Base-by-base conservation (phyloP, 805 yeast genomes). In the Metschnikowia santaceciliae region DNA sequence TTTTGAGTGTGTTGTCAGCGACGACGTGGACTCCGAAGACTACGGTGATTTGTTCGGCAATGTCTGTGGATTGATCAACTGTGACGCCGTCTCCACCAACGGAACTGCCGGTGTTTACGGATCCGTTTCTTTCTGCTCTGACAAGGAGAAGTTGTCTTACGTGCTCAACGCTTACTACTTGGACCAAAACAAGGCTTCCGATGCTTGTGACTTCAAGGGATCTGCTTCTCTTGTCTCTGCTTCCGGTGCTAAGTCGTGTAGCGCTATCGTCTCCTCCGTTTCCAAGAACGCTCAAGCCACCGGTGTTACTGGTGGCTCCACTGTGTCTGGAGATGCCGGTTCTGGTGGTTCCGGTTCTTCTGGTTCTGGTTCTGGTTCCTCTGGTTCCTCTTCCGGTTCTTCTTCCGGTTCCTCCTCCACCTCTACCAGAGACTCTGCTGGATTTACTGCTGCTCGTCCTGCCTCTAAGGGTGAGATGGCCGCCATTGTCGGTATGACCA, bases 41-140 rank as follows among this genome's bases (percentile, higher is more conserved):
- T 87, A 86, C 66, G 74, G 77, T 50, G 81, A 76, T 39, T 70
- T 87, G 58, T 87, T 76, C 70, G 67, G 77, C 35, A 69, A 68
- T 51, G 76, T 86, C 40, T 87, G 95, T 71, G 79, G 77, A 56
- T 55, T 70, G 35, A 68, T 79, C 54, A 80, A 78, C 62, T 87
- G 95, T 72, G 67, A 69, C 38, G 89, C 82, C 61, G 84, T 87
- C 57, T 64, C 67, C 46, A 78, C 76, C 39, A 77, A 86, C 66
- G 91, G 89, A 72, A 68, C 78, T 46, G 66, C 74, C 20, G 94
- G 92, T 65, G 61, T 63, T 6, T 87, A 87, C 66, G 94, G 94
- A 68, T 76, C 84, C 30, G 81, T 76, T 71, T 86, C 92, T 15
- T 84, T 78, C 83, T 87, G 94, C 68, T 72, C 81, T 19, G 67